Evolutionary conservation across 768 basidiomycete species (phyloP), one percentile per base, ranked within the genome.

Genomic region (Obba rivulosa): DNA sequence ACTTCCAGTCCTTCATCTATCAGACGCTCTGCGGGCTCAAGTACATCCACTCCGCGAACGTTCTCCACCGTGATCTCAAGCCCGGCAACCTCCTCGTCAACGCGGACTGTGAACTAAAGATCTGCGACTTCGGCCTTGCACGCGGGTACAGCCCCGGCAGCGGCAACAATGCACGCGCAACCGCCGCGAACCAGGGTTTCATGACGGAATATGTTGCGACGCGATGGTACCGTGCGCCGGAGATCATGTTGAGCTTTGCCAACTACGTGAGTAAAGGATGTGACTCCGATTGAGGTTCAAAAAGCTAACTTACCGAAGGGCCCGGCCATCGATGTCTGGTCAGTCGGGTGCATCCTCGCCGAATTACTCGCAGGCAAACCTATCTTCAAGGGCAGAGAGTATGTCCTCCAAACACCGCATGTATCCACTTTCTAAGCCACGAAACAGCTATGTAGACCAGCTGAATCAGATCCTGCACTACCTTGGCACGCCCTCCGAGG

Each of bases 131-230:
- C 65, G 96, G 96, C 39, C 80, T 99, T 34, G 95, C 96, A 3
- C 75, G 94, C 62, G 93, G 93, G 2, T 95, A 93, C 67, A 91
- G 86, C 18, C 91, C 91, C 3, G 88, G 86, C 17, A 79, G 84
- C 40, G 80, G 78, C 31, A 84, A 80, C 45, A 81, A 55, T 45
- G 38, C 31, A 18, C 45, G 48, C 8, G 51, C 76, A 55, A 76
- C 83, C 1, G 81, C 85, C 18, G 83, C 85, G 34, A 87, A 88
- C 60, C 87, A 86, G 60, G 95, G 95, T 0, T 97, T 98, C 70
- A 97, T 98, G 95, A 98, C 96, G 0, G 96, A 98, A 70, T 98
- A 95, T 65, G 88, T 98, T 25, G 95, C 95, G n/a, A 99, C 95
- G 8, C 78, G 95, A 48, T 98, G 95, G 95, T 99, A 99, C 65